Evolutionary conservation across 1,139 yeast genomes (phyloP).

Genomic region (Hemisphaericaspora xylofermentans): DNA sequence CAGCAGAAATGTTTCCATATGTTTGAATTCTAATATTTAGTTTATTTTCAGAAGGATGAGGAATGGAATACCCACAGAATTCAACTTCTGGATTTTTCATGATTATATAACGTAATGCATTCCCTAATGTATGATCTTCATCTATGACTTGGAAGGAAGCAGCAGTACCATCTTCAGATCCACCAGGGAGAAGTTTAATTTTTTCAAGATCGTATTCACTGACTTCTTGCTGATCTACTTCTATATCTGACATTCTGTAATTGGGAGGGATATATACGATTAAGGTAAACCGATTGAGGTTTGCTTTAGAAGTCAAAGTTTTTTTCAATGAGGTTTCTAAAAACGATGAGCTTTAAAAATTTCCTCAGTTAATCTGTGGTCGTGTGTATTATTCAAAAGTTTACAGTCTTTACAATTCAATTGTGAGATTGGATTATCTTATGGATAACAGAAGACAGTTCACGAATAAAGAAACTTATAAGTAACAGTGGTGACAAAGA

Average conservation of each 20-base stretch:
- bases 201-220: constrained; percentile 50
- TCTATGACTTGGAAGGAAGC: constrained; percentile 91
- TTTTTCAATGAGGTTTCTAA: not conserved
- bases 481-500: no score
- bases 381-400: no score
- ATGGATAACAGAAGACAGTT: no score
- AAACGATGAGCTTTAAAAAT: no score
- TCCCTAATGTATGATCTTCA: constrained; percentile 95
- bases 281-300: no score
- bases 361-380: no score
- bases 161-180: constrained; percentile 93
- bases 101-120: constrained; percentile 86
- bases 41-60: constrained; percentile 96
- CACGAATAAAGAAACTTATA: no score
- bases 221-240: constrained; percentile 20
- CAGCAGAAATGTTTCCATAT: constrained; percentile 83
- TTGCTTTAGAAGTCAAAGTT: no score
- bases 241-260: constrained; percentile 7
- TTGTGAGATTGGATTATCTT: no score
- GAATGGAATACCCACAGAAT: constrained; percentile 96
- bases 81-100: constrained; percentile 98
- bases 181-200: constrained; percentile 73
- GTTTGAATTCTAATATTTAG: constrained; percentile 92
- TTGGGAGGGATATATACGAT: not conserved
- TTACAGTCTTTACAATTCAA: no score